A percentile compares a stretch with the other conserved stretches of the same genome.
Evolutionary conservation across 129 eudicot species (phyloP).

Genomic region (Dittrichia graveolens): DNA sequence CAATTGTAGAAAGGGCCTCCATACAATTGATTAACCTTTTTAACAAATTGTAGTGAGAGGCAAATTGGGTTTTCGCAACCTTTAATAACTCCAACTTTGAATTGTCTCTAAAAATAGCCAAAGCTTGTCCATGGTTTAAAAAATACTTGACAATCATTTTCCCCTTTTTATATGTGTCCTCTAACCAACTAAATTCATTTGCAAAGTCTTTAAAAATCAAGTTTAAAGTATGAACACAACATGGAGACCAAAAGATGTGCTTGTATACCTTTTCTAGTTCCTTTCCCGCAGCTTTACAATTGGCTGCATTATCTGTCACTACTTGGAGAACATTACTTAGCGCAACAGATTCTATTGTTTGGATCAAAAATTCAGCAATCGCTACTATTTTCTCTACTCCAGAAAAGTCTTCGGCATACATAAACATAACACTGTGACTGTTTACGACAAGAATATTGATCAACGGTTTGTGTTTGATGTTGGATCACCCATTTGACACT

Average conservation of each 20-base stretch:
- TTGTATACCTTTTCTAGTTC: slow-evolving; percentile 1
- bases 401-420: neutral
- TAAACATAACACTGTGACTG: neutral
- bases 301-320: neutral
- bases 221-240: neutral
- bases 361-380: neutral
- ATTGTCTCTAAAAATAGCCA: neutral
- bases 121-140: neutral
- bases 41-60: neutral
- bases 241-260: neutral
- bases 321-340: neutral
- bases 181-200: neutral
- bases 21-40: neutral
- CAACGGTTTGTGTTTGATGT: neutral
- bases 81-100: neutral
- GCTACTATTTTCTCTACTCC: neutral
- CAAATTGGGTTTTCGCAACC: too few relatives aligned
- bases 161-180: neutral
- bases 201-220: neutral
- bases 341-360: neutral
- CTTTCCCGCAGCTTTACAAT: neutral
- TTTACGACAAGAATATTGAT: slow-evolving; percentile 2
- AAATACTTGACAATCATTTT: neutral
- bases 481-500: neutral
- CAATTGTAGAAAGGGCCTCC: neutral